Base-by-base conservation (phyloP, 2,329 filamentous ascomycete species). In the Fusarium temperatum region DNA sequence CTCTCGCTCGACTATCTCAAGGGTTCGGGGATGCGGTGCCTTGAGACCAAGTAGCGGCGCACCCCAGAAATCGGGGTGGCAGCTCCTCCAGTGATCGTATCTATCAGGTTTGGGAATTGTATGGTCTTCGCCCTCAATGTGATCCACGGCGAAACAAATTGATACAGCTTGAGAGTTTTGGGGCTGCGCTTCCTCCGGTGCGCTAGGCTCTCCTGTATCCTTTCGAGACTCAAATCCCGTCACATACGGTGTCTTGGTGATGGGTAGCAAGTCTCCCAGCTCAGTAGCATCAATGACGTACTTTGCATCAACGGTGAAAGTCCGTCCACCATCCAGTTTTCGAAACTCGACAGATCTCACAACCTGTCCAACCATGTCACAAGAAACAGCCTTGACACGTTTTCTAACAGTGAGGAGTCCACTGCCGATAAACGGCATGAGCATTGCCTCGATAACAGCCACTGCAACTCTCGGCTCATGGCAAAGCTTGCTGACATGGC, bases 81-180 rank as follows among this genome's bases (percentile, higher is more conserved):
- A 75, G 15, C 54, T 57, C 6, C 75, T 70, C 78, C 78, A 79
- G 57, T 74, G 68, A 22, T 79, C 77, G 22, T 79, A 79, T 6
- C 56, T 59, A 1, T 67, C 50, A 0, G 78, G 78, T 17, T 74
- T 77, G 1, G 68, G 68, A 2, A 79, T 79, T 0, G 73, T 79
- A 22, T 78, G 53, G n/a, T 79, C 71, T 35, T 76, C 74, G 6
- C 77, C 77, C 2, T 77, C 75, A 6, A 76, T 70, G n/a, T 79
- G 76, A 28, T 79, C 78, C n/a, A 79, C 77, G 0, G 77, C 76
- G 30, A 79, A 79, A 57, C 77, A 79, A 57, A 79, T 79, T 8
- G 77, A 79, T 6, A 79, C 77, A 3, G 78, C 78, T 20, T 79
- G 78, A 2, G 76, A 78, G 64, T 79, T 79, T 1, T 70, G 38